Percentiles rank a stretch among this genome's conserved stretches.
Evolutionary conservation across 2,329 filamentous ascomycete species (phyloP).

Genomic region (Paecilomyces formosus): DNA sequence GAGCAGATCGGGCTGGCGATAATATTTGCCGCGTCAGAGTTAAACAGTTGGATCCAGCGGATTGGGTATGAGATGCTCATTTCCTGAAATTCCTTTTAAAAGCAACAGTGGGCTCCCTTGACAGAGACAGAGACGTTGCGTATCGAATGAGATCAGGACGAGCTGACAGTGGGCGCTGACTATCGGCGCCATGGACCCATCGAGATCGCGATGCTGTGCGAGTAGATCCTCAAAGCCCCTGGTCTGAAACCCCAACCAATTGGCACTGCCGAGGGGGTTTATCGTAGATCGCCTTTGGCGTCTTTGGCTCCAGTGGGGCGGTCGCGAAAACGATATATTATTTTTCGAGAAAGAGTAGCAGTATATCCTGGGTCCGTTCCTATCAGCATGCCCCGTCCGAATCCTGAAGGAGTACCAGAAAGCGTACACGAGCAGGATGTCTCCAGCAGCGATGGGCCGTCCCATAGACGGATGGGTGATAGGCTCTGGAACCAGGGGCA

Average conservation of each 20-base stretch:
- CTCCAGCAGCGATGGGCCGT: not conserved
- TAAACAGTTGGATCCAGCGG: not conserved
- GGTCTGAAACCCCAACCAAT: not conserved
- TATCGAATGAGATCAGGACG: not conserved
- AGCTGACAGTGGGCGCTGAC: not conserved
- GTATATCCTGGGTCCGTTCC: not conserved
- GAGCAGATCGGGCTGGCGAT: not conserved
- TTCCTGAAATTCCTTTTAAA: not conserved
- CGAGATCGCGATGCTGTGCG: not conserved
- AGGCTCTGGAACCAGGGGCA: not conserved
- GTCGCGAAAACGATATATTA: not conserved
- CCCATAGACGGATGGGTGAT: not conserved
- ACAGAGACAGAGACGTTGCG: not conserved
- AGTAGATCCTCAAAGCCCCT: not conserved
- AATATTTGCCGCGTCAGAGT: not conserved
- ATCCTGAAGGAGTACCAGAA: not conserved
- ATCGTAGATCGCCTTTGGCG: not conserved
- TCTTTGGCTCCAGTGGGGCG: not conserved
- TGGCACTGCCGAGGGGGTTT: not conserved
- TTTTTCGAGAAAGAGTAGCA: not conserved
- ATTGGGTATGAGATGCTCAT: not conserved
- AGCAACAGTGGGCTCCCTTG: not conserved
- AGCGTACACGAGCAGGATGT: not conserved
- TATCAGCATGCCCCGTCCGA: not conserved
- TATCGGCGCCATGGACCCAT: slow-evolving; percentile 1